Percentiles rank a stretch among this genome's conserved stretches.
These are phyloP conservation scores for Metschnikowia drakensbergensis DNA, from an alignment of 805 yeast species.

Conservation along the genomic window DNA sequence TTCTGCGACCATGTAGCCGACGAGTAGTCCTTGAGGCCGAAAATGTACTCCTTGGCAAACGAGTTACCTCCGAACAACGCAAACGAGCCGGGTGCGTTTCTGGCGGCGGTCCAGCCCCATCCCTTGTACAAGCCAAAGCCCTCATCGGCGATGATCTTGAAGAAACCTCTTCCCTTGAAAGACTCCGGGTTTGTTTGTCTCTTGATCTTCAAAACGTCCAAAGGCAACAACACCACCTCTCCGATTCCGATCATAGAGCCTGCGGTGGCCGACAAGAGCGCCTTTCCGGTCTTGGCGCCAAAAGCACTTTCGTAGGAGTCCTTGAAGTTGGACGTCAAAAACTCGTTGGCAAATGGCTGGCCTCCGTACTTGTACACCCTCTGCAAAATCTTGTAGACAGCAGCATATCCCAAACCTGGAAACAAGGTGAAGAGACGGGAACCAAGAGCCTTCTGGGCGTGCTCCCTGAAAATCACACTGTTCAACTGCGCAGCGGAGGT, in stretches of 20 bases:
- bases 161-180: constrained; percentile 96
- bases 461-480: constrained; percentile 79
- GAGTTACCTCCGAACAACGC: constrained; percentile 98
- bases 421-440: constrained; percentile 77
- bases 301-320: constrained; percentile 67
- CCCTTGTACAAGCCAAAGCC: constrained; percentile 94
- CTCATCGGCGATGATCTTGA: constrained; percentile 82
- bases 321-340: constrained; percentile 70
- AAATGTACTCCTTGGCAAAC: constrained; percentile 93
- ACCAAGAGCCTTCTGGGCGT: constrained; percentile 67
- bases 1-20: constrained; percentile 94
- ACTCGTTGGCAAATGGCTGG: constrained; percentile 97
- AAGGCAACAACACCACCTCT: constrained; percentile 90
- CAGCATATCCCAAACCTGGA: constrained; percentile 98
- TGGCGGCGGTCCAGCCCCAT: constrained; percentile 99
- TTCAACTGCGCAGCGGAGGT: constrained; percentile 65
- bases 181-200: constrained; percentile 99
- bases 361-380: constrained; percentile 99
- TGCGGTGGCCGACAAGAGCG: constrained; percentile 94
- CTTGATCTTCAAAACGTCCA: constrained; percentile 95
- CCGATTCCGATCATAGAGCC: constrained; percentile 98
- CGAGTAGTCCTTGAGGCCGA: constrained; percentile 81
- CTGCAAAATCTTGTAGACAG: constrained; percentile 92
- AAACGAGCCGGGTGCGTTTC: constrained; percentile 98
- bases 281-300: constrained; percentile 95